Base-by-base conservation (phyloP, 2,329 filamentous ascomycete species). In the Talaromyces amestolkiae region DNA sequence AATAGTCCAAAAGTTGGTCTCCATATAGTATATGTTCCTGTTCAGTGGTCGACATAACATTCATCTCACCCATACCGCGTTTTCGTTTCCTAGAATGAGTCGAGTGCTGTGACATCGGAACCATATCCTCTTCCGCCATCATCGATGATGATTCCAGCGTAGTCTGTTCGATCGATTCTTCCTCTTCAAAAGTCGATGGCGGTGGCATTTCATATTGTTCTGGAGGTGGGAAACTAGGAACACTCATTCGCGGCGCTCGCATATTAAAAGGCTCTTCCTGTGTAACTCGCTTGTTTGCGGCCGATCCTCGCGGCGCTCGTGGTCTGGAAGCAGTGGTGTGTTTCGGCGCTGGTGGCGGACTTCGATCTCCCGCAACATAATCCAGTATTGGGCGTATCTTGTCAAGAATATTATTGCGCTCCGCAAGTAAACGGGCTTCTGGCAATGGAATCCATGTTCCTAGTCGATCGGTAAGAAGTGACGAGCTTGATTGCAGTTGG, bases 361-460 rank as follows among this genome's bases (percentile, higher is more conserved):
- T 97, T 73, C 91, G 85, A 74, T 92, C 89, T 66, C 94, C 93
- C 0, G 93, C 87, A 0, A 90, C 86, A 74, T 88, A 99, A 77
- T 97, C 92, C 79, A 99, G 96, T 69, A 99, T 97, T 61, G 89
- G 89, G 59, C 85, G 85, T 68, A 99, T 84, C 72, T 92, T 91
- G 49, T 96, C 90, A 70, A 93, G 88, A 61, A 97, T 86, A 69
- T 91, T 91, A 77, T 98, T 97, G 71, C 93, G 90, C 70, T 91
- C 88, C 41, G 95, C 95, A 39, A 99, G 87, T 68, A 86, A 81
- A 70, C 93, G 87, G 65, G 93, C 95, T 68, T 91, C 87, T 15
- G 89, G 85, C 8, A 99, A 86, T 8, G 95, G 95, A 59, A 99
- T 95, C 93, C 95, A 99, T 60, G 95, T 99, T 73, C 95, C 91